Evolutionary conservation across 2,329 filamentous ascomycete genomes (phyloP), one percentile per base, ranked within the genome.

Genomic region (Pyricularia pennisetigena): DNA sequence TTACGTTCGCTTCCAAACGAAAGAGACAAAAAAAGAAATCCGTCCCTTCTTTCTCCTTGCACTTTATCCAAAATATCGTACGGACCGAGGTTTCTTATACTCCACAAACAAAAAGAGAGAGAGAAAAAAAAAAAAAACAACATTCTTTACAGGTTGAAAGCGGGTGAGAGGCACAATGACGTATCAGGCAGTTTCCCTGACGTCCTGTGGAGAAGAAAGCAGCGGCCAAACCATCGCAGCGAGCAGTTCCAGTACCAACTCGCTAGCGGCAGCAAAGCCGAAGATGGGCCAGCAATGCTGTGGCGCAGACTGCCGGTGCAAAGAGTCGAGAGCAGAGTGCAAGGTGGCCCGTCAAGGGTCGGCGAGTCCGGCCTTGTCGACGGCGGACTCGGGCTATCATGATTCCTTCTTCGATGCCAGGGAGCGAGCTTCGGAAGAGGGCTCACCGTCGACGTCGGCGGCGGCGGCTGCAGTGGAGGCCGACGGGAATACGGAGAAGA

Each of bases 211-310:
- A 8, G 59, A 16, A 28, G 24, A 1, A 62, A 29, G 59, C 59
- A 29, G 24, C 14, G 62, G 65, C 7, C 68, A 65, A 8, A 69
- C 68, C 5, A 49, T 69, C 41, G 68, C 49, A 23, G 24, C 65
- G 10, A 69, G 68, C 68, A 67, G 14, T 12, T 41, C 68, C 2
- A 68, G 68, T 32, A n/a, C 66, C 59, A 28, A 62, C 2, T 62
- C 59, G 59, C 16, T 10, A 1, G 2, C 57, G 4, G 41, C 41
- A 20, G 16, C 41, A 1, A 49, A 49, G 41, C 41, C 2, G 4
- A 16, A 49, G 41, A n/a, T 4, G 16, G 41, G n/a, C 16, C 41
- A 49, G 41, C 41, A 49, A 49, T 49, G 6, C 14, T 49, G 41
- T 8, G 41, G 41, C 14, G 26, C 9, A 10, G 24, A 16, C 8